phyloP scores from a whole-genome alignment of 768 basidiomycete genomes.

The Hysterangium stoloniferum region DNA sequence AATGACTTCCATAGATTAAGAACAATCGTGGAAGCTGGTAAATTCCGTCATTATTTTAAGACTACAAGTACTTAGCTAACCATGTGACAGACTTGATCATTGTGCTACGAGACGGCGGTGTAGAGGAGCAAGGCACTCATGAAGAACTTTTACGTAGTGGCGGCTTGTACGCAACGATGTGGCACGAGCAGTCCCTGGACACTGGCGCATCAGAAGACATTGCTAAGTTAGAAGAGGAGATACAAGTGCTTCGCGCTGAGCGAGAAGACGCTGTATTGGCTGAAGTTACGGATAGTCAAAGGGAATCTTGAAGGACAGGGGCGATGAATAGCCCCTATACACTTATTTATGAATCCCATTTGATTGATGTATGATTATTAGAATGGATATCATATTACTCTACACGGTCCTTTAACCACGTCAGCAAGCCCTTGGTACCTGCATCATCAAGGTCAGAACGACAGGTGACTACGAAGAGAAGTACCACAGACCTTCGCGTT shows the following conservation, averaged over 20 bases:
- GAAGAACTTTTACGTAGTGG: constrained; percentile 67
- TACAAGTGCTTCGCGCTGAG: background rate
- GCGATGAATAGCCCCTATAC: background rate
- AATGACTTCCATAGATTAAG: constrained; percentile 44
- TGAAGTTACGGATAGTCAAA: background rate
- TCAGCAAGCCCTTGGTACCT: constrained; percentile 68
- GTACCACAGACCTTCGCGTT: constrained; percentile 51
- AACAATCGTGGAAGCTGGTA: constrained; percentile 86
- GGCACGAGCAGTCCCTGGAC: constrained; percentile 58
- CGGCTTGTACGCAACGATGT: constrained; percentile 76
- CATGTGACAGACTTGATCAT: constrained; percentile 71
- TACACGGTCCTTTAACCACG: constrained; percentile 70
- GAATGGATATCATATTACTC: constrained; percentile 33
- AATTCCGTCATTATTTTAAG: constrained; percentile 19
- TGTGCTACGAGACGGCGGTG: constrained; percentile 83
- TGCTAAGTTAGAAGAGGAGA: constrained; percentile 3
- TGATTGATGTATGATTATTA: background rate
- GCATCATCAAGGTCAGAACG: background rate
- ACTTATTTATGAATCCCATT: background rate
- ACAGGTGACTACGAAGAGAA: background rate
- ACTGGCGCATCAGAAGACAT: constrained; percentile 2
- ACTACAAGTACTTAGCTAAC: constrained; percentile 5
- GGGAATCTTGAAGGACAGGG: background rate
- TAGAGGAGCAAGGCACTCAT: constrained; percentile 92
- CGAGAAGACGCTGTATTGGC: constrained; percentile 1